Evolutionary conservation across 1,139 yeast species (phyloP).

Genomic region (Hemisphaericaspora subhashii): DNA sequence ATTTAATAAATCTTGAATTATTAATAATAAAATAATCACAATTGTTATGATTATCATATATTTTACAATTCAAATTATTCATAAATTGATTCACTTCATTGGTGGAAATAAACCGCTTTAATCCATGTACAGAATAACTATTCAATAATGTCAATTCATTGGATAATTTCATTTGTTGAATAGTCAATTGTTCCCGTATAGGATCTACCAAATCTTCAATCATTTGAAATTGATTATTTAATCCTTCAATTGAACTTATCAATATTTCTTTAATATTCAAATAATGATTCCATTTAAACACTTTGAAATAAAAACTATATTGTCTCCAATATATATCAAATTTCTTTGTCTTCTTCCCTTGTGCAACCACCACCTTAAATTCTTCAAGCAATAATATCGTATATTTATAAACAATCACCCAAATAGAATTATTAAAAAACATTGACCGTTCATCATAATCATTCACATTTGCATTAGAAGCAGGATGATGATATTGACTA

Average conservation of each 20-base stretch:
- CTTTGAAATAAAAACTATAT: conserved; percentile 19
- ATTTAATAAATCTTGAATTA: conserved; percentile 8
- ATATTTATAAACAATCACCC: conserved; percentile 23
- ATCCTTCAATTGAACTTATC: conserved; percentile 15
- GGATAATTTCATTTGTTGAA: conserved; percentile 8
- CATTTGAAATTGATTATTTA: conserved; percentile 15
- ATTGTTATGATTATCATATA: background rate
- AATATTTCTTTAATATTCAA: conserved; percentile 16
- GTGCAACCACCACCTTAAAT: conserved; percentile 10
- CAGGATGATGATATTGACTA: conserved; percentile 20
- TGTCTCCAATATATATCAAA: conserved; percentile 18
- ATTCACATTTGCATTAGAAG: conserved; percentile 25
- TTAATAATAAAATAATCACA: conserved; percentile 10
- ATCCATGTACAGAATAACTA: conserved; percentile 7
- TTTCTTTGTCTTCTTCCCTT: conserved; percentile 5
- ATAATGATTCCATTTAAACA: conserved; percentile 21
- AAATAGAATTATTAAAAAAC: conserved; percentile 20
- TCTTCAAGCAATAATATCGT: conserved; percentile 17
- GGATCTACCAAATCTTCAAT: conserved; percentile 4
- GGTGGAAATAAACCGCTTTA: conserved; percentile 9
- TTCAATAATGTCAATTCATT: conserved; percentile 12
- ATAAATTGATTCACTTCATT: conserved; percentile 6
- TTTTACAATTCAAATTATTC: conserved; percentile 1
- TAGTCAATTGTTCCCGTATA: conserved; percentile 6
- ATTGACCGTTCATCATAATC: conserved; percentile 10